phyloP scores from a whole-genome alignment of 352 stramenopile species.

The Phytophthora palmivora region DNA sequence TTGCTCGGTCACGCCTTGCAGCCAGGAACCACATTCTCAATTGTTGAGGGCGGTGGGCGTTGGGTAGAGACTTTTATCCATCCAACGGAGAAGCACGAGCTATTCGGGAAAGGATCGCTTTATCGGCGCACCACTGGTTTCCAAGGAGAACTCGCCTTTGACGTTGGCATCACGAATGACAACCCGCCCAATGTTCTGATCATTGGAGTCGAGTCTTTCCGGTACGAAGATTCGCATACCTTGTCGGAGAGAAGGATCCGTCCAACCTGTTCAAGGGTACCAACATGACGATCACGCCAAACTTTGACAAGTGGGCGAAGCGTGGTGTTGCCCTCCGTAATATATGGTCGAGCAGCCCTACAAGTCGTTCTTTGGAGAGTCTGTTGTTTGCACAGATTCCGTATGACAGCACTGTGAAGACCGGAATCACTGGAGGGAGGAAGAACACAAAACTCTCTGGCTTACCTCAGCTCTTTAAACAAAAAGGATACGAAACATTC shows the following conservation, averaged over 20 bases:
- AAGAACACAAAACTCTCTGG: conserved; percentile 39
- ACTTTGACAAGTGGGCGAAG: conserved; percentile 58
- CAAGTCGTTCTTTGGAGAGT: conserved; percentile 61
- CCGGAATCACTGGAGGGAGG: conserved; percentile 45
- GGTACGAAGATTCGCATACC: conserved; percentile 20
- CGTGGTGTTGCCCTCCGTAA: conserved; percentile 57
- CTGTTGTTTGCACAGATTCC: conserved; percentile 63
- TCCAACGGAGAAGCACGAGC: conserved; percentile 17
- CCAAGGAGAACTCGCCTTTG: conserved; percentile 18
- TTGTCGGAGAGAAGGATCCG: conserved; percentile 29
- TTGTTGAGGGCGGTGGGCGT: neutral
- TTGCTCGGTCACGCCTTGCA: conserved; percentile 19
- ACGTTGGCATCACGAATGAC: conserved; percentile 5
- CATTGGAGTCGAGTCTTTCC: conserved; percentile 19
- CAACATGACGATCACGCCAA: conserved; percentile 42
- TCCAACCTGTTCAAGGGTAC: conserved; percentile 41
- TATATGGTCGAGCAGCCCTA: conserved; percentile 62
- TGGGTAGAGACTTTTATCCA: conserved; percentile 19
- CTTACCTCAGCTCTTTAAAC: conserved; percentile 51
- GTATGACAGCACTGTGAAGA: conserved; percentile 55
- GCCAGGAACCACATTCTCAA: conserved; percentile 6
- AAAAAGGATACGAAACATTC: conserved; percentile 55
- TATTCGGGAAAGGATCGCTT: conserved; percentile 11
- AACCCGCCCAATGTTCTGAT: conserved; percentile 17
- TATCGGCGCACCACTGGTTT: conserved; percentile 22